Base-by-base conservation (phyloP, 2,329 filamentous ascomycete genomes). In the Mollisiaceae sp. region DNA sequence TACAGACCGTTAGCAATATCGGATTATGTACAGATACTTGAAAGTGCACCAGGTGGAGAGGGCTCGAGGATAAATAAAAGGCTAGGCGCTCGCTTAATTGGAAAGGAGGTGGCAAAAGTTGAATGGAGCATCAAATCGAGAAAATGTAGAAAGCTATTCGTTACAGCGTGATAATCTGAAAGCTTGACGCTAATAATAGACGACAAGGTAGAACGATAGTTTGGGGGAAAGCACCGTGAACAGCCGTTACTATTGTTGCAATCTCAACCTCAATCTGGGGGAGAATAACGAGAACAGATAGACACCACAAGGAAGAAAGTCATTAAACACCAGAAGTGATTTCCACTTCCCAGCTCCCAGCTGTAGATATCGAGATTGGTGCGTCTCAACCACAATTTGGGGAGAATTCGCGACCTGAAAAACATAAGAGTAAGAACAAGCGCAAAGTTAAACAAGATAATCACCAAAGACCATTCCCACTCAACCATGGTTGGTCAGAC, bases 401-500 rank as follows among this genome's bases (percentile, higher is more conserved):
- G 50, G 38, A 54, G 50, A 54, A 54, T 14, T 27, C 50, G 50
- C 50, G 24, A 36, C 54, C 35, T 20, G 27, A 24, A 18, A 32
- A 32, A 35, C 50, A 54, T 52, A 54, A 54, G 32, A 15, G 50
- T 8, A 56, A 47, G 32, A 18, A 15, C 24, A n/a, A 22, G 27
- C 22, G n/a, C 32, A 4, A 45, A 38, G 27, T 54, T 14, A 43
- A 62, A 32, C 24, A 39, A 45, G 14, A 41, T 45, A 65, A 54
- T 15, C 45, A 59, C 22, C 43, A 56, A 64, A 24, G 38, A 5
- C 57, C 45, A 56, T 45, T 55, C 54, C 63, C 20, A 57, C 66
- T 56, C 60, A 64, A 63, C 66, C 39, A 41, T 50, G 60, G 63
- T 58, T 61, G 59, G 60, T 64, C 12, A 54, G 43, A 65, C 66